Evolutionary conservation across 2,329 filamentous ascomycete species (phyloP).

Genomic region (Neonectria punicea): DNA sequence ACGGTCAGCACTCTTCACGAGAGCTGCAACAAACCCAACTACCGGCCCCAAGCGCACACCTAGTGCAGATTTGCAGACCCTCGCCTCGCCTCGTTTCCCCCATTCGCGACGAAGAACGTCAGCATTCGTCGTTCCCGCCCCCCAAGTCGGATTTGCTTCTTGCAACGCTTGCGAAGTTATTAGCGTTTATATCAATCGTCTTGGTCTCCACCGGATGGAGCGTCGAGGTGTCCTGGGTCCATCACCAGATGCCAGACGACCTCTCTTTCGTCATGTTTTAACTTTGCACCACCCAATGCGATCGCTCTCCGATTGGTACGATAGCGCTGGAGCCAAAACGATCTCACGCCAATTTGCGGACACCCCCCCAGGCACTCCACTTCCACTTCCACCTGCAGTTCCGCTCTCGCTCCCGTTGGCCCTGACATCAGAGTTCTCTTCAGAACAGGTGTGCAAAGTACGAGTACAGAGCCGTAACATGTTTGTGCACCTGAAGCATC

Average conservation of each 20-base stretch:
- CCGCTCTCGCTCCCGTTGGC: conserved; percentile 6
- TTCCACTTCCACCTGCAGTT: conserved; percentile 16
- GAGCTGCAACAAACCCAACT: background rate
- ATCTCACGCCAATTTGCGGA: conserved; percentile 36
- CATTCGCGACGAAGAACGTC: background rate
- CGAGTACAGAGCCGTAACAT: conserved; percentile 3
- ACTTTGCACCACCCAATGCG: conserved; percentile 44
- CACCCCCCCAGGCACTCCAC: conserved; percentile 36
- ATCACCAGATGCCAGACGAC: conserved; percentile 22
- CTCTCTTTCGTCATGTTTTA: conserved; percentile 34
- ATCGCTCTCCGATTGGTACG: conserved; percentile 48
- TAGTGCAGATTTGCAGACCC: background rate
- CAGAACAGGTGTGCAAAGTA: background rate
- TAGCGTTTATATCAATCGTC: conserved; percentile 33
- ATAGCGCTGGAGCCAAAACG: conserved; percentile 39
- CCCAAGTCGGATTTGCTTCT: conserved; percentile 30
- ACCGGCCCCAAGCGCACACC: too few relatives aligned
- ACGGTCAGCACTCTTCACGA: background rate
- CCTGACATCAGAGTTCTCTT: background rate
- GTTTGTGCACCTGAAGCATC: background rate
- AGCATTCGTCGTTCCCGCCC: background rate
- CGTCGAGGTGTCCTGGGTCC: conserved; percentile 21
- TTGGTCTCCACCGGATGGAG: conserved; percentile 22
- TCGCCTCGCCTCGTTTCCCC: background rate
- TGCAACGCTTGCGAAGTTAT: conserved; percentile 26